phyloP scores from a whole-genome alignment of 2,329 filamentous ascomycete genomes.

The Alternaria sp. region DNA sequence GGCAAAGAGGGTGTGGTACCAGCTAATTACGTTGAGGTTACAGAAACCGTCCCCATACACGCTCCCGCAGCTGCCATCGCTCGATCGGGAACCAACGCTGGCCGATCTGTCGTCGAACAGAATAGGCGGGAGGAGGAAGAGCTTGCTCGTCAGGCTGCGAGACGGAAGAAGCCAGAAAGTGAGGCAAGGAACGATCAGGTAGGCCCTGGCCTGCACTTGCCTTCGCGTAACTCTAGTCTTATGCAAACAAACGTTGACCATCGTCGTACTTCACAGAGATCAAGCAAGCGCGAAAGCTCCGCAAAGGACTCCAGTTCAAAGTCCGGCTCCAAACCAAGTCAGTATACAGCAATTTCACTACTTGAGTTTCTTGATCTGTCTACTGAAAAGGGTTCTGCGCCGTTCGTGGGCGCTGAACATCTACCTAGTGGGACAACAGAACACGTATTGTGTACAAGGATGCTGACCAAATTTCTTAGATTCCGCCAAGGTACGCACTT shows the following conservation, averaged over 20 bases:
- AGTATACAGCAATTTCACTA: conserved; percentile 48
- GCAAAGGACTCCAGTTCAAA: conserved; percentile 54
- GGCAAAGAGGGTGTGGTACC: conserved; percentile 95
- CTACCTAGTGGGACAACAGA: not conserved
- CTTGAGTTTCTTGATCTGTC: not conserved
- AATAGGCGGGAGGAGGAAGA: conserved; percentile 80
- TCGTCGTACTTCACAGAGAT: conserved; percentile 74
- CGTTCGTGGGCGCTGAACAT: not conserved
- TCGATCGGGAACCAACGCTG: conserved; percentile 64
- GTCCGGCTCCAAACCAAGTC: conserved; percentile 73
- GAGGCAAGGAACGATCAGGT: conserved; percentile 69
- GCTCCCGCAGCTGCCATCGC: conserved; percentile 55
- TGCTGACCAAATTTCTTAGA: conserved; percentile 56
- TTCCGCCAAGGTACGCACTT: conserved; percentile 79
- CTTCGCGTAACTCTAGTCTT: conserved; percentile 80
- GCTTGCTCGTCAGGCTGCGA: conserved; percentile 79
- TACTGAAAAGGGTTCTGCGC: not conserved
- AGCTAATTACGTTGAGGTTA: conserved; percentile 93
- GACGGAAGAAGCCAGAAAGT: conserved; percentile 62
- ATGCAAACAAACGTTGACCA: conserved; percentile 70
- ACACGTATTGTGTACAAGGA: not conserved
- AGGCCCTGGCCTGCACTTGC: conserved; percentile 77
- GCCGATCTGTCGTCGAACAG: conserved; percentile 76
- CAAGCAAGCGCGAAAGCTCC: conserved; percentile 72
- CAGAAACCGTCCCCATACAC: conserved; percentile 66